Base-by-base conservation (phyloP, 2,329 filamentous ascomycete species). In the Cercospora sp. region DNA sequence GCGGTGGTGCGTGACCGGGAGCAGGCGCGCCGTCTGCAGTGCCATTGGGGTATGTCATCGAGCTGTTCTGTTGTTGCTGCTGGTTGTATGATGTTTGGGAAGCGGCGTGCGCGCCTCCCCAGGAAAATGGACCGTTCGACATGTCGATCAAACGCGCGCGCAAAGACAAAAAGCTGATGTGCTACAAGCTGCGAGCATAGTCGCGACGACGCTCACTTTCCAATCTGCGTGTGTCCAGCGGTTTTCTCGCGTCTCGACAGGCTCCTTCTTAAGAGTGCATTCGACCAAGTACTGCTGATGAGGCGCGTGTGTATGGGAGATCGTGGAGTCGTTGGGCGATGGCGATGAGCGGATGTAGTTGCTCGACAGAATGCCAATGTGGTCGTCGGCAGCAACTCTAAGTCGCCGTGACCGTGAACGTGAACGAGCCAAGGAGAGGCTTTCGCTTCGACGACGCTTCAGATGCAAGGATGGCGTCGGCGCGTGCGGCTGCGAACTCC, bases 91-190 rank as follows among this genome's bases (percentile, higher is more conserved):
- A 62, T 55, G 64, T 48, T 36, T 58, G 67, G 20, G 60, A 53
- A 51, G 53, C 33, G 63, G 42, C 20, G 23, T 66, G 66, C 36
- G 60, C 62, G 36, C 64, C 60, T 33, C 58, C 67, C 53, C 70
- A 70, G 31, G 42, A 67, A 33, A 72, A 72, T n/a, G 70, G 69
- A 33, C 65, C 55, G 45, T 73, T 70, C 58, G 71, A 71, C 63
- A 73, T 65, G 69, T 73, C 73, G 45, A 51, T 72, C 66, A 71
- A 53, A 45, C 36, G 53, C 60, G 62, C 59, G 55, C 42, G 8
- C 16, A 2, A 61, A 55, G n/a, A 62, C 18, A 48, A 12, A 42
- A 28, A 2, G 23, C 53, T 10, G 18, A 20, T 13, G 48, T 33
- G 48, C 16, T 42, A 58, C 48, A 33, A 26, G 28, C 48, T 57